These are phyloP conservation scores for Verticillium dahliae DNA, from an alignment of 2,329 filamentous ascomycete species.

Conservation along the genomic window DNA sequence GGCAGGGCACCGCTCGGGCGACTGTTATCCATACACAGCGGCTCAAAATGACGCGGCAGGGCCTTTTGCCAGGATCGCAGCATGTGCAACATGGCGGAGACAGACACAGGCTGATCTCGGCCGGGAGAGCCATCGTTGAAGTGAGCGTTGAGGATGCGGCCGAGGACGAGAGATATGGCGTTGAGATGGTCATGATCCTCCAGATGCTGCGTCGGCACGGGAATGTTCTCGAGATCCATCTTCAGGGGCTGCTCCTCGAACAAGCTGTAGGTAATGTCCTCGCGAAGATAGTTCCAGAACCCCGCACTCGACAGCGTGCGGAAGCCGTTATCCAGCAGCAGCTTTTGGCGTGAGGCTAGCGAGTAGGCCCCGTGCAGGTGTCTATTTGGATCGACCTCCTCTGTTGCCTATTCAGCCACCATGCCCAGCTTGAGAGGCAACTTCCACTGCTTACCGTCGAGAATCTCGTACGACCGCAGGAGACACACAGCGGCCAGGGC, in stretches of 20 bases:
- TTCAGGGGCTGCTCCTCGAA: conserved; percentile 33
- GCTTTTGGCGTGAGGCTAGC: conserved; percentile 23
- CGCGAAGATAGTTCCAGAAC: conserved; percentile 44
- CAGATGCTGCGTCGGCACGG: conserved; percentile 3
- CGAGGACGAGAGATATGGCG: conserved; percentile 32
- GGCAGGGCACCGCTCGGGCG: conserved; percentile 21
- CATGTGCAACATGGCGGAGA: conserved; percentile 8
- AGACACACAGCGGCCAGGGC: conserved; percentile 40
- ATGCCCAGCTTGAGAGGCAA: accelerated
- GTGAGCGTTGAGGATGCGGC: conserved; percentile 32
- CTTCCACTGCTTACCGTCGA: conserved; percentile 24
- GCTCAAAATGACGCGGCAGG: conserved; percentile 23
- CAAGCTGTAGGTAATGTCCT: conserved; percentile 48
- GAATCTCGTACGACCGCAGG: conserved; percentile 41
- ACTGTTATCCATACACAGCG: conserved; percentile 19
- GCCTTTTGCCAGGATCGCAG: conserved; percentile 21
- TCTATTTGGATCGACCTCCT: conserved; percentile 32
- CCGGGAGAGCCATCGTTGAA: conserved; percentile 15
- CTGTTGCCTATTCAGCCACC: conserved; percentile 10
- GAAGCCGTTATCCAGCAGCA: conserved; percentile 13
- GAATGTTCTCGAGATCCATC: conserved; percentile 24
- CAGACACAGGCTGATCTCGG: conserved; percentile 12
- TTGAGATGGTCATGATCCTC: conserved; percentile 30
- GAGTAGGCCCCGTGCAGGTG: conserved; percentile 41
- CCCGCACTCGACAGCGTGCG: conserved; percentile 29